These are phyloP conservation scores for Huntiella omanensis DNA, from an alignment of 2,329 filamentous ascomycete genomes.

Conservation along the genomic window DNA sequence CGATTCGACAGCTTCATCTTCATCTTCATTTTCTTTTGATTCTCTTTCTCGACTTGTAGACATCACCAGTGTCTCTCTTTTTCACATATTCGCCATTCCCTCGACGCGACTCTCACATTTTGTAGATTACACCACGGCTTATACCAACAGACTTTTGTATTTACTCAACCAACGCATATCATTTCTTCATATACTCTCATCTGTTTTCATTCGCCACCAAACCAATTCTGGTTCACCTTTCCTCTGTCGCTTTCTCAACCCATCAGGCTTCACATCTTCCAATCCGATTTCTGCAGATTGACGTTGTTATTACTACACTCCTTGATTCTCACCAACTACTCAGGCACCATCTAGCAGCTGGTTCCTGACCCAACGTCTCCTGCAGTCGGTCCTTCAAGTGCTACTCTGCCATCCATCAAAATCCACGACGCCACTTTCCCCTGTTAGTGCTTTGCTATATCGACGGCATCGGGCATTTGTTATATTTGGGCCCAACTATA, in stretches of 20 bases:
- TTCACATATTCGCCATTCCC: too few relatives aligned
- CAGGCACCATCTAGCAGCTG: not conserved
- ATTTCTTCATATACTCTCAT: too few relatives aligned
- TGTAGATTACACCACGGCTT: too few relatives aligned
- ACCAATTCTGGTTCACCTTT: not conserved
- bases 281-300: not conserved
- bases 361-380: constrained; percentile 1
- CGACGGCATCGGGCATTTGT: not conserved
- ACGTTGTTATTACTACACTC: not conserved
- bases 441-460: not conserved
- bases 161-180: too few relatives aligned
- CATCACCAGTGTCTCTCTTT: too few relatives aligned
- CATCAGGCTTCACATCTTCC: not conserved
- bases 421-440: not conserved
- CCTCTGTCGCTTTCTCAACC: not conserved
- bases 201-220: not conserved
- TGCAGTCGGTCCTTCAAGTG: not conserved
- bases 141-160: too few relatives aligned
- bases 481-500: not conserved
- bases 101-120: too few relatives aligned
- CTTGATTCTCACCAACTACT: not conserved
- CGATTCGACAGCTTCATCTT: not conserved
- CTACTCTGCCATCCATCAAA: not conserved
- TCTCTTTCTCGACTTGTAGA: not conserved
- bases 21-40: not conserved